Percentiles rank a stretch among this genome's conserved stretches.
These are phyloP conservation scores for Penicillium riverlandense DNA, from an alignment of 495 filamentous ascomycete species.

Conservation along the genomic window DNA sequence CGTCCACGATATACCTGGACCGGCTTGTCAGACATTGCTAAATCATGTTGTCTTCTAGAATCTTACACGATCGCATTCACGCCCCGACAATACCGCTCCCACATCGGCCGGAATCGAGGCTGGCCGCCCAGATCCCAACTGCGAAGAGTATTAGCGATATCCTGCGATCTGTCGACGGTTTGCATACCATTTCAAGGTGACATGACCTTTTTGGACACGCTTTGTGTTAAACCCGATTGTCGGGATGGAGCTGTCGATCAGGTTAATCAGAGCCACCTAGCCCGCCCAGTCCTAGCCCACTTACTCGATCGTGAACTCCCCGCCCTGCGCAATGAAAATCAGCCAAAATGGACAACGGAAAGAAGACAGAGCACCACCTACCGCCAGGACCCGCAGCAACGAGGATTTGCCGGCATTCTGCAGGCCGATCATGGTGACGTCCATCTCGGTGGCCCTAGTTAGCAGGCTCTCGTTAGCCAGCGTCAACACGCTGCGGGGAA, in stretches of 20 bases:
- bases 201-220: constrained; percentile 94
- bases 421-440: constrained; percentile 98
- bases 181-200: constrained; percentile 87
- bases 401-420: constrained; percentile 99
- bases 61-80: constrained; percentile 93
- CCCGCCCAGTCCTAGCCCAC: constrained; percentile 22
- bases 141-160: constrained; percentile 12
- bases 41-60: neutral
- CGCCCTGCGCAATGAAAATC: constrained; percentile 56
- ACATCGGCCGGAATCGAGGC: constrained; percentile 96
- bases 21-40: neutral
- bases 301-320: constrained; percentile 99
- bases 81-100: constrained; percentile 96
- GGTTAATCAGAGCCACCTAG: no score
- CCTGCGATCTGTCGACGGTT: neutral
- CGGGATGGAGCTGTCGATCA: constrained; percentile 75
- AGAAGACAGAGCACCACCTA: constrained; percentile 27
- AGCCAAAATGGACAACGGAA: constrained; percentile 11
- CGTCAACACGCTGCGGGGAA: constrained; percentile 22
- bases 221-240: constrained; percentile 99
- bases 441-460: constrained; percentile 93
- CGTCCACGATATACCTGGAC: constrained; percentile 83
- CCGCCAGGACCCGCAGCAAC: constrained; percentile 84
- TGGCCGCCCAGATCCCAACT: constrained; percentile 97
- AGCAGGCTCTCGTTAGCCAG: constrained; percentile 8